Conservation (phyloP, 2,329 filamentous ascomycete species). For the Huntiella savannae region DNA sequence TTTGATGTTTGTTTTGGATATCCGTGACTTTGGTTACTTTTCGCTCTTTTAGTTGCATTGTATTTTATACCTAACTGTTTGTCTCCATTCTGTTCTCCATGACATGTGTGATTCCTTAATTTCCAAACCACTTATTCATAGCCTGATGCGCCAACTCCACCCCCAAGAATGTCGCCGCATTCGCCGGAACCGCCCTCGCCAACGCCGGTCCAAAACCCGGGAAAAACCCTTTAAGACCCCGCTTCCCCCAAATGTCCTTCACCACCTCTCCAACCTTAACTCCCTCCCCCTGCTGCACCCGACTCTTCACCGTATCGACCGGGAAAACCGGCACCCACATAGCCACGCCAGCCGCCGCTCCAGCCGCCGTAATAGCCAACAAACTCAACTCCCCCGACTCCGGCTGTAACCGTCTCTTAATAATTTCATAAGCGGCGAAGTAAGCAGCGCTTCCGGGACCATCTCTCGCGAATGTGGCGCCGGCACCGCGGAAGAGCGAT, state of each 20-base stretch:
- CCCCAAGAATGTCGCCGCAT: slow-evolving; percentile 83
- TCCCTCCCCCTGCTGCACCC: slow-evolving; percentile 78
- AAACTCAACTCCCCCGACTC: slow-evolving; percentile 63
- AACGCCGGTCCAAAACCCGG: slow-evolving; percentile 87
- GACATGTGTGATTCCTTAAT: background rate
- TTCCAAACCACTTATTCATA: slow-evolving; percentile 52
- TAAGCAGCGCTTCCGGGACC: slow-evolving; percentile 87
- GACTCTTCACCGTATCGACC: slow-evolving; percentile 87
- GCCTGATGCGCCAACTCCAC: slow-evolving; percentile 69
- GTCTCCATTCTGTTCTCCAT: background rate
- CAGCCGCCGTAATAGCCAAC: slow-evolving; percentile 65
- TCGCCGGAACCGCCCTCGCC: slow-evolving; percentile 82
- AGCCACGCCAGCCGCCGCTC: slow-evolving; percentile 77
- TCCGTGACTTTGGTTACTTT: background rate
- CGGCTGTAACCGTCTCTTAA: slow-evolving; percentile 75
- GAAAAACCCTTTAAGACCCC: slow-evolving; percentile 86
- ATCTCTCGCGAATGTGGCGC: slow-evolving; percentile 83
- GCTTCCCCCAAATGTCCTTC: slow-evolving; percentile 59
- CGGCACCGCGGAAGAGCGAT: slow-evolving; percentile 78
- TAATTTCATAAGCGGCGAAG: slow-evolving; percentile 91
- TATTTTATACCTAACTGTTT: slow-evolving; percentile 2
- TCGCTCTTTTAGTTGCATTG: background rate
- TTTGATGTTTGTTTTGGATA: slow-evolving; percentile 2
- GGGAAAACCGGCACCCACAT: slow-evolving; percentile 99
- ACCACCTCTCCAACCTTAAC: slow-evolving; percentile 66